These are phyloP conservation scores for Diplodia corticola DNA, from an alignment of 2,329 filamentous ascomycete species.

Conservation along the genomic window DNA sequence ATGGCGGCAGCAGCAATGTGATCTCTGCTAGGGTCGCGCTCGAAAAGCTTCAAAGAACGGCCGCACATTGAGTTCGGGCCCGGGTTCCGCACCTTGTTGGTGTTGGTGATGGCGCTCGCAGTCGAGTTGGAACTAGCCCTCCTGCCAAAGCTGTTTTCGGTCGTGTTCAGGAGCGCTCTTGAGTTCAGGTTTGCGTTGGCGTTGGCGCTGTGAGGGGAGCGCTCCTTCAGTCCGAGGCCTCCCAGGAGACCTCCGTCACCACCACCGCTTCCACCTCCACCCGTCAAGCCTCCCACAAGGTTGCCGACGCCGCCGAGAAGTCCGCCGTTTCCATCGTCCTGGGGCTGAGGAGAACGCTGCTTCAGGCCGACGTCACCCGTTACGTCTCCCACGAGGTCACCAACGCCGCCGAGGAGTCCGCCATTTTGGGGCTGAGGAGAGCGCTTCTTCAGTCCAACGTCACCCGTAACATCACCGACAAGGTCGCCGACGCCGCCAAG, in stretches of 20 bases:
- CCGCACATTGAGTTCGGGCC: neutral
- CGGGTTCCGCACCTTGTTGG: neutral
- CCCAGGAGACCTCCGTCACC: neutral
- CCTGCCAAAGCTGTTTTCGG: neutral
- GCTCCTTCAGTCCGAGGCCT: conserved; percentile 5
- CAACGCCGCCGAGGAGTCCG: neutral
- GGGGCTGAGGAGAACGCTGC: neutral
- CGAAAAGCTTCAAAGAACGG: conserved; percentile 1
- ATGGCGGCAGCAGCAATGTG: neutral
- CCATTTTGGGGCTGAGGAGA: neutral
- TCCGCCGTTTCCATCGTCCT: neutral
- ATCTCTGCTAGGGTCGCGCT: neutral
- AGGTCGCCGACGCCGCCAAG: neutral
- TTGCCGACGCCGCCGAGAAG: neutral
- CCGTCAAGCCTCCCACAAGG: neutral
- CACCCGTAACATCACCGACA: neutral
- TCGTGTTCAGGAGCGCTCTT: neutral
- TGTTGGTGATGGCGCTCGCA: neutral
- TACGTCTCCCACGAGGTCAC: neutral
- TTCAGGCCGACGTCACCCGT: neutral
- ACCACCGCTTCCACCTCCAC: neutral
- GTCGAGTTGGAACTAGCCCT: neutral
- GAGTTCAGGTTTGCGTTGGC: neutral
- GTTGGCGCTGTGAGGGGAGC: neutral
- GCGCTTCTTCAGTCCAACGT: conserved; percentile 10